Percentiles rank a stretch among this genome's conserved stretches.
Evolutionary conservation across 176 grass and related monocot genomes (phyloP).

Genomic region (Puccinellia tenuiflora): DNA sequence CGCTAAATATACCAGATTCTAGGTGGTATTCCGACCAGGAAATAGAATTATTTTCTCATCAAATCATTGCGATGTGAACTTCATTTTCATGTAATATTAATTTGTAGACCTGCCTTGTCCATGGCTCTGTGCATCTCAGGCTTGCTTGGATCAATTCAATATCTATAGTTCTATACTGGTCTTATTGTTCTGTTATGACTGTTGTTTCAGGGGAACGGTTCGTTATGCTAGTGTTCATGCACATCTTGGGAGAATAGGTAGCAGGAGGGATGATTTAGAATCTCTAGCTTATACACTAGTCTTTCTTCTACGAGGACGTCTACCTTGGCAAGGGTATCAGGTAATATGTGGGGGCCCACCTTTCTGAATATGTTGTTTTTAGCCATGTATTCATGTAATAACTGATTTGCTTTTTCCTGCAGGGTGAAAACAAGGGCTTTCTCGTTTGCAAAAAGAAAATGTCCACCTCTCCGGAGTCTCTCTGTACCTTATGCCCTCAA

Average conservation of each 20-base stretch:
- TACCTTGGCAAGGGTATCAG: slow-evolving; percentile 99
- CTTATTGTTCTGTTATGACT: slow-evolving; percentile 26
- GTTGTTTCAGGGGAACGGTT: slow-evolving; percentile 80
- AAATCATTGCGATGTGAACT: slow-evolving; percentile 1
- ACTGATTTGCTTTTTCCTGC: slow-evolving; percentile 13
- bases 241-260: slow-evolving; percentile 90
- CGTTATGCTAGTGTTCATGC: slow-evolving; percentile 98
- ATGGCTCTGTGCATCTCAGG: not conserved
- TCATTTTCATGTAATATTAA: not conserved
- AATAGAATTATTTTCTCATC: not conserved
- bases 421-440: slow-evolving; percentile 99
- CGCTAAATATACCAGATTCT: not conserved
- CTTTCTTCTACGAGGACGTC: slow-evolving; percentile 85
- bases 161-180: not conserved
- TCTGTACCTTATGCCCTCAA: slow-evolving; percentile 78
- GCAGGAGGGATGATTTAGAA: slow-evolving; percentile 99
- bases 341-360: slow-evolving; percentile 24
- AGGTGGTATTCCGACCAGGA: not conserved
- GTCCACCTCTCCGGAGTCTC: slow-evolving; percentile 86
- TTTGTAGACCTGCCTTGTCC: not conserved
- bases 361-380: not conserved
- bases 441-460: slow-evolving; percentile 99
- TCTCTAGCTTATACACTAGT: slow-evolving; percentile 95
- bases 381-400: slow-evolving; percentile 10
- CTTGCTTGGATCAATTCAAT: slow-evolving; percentile 17